Evolutionary conservation across 371 early-diverging fungal species (phyloP), one percentile per base, ranked within the genome.

Genomic region (Umbelopsis sp.): DNA sequence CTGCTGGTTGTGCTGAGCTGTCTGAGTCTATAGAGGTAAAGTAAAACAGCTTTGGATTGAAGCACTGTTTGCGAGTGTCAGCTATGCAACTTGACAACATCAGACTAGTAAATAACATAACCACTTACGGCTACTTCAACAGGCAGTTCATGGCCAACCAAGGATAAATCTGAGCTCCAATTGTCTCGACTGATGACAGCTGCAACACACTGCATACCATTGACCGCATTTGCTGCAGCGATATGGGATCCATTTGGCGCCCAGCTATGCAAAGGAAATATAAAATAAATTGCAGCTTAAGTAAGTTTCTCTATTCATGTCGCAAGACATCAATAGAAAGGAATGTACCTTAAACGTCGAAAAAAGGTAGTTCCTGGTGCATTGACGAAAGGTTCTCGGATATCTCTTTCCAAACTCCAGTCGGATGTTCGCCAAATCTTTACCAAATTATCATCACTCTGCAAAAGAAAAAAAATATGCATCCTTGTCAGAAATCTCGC

Each of bases 171-270:
- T 1, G 92, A 77, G 5, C 77, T 81, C 96, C 97, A 98, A 16
- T 85, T 84, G 37, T 91, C 90, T 63, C 97, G 76, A 18, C 82
- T 76, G 20, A 98, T 86, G 8, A 97, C 81, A 0, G 96, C 92
- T 0, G 96, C 95, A 22, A 95, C 89, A 35, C 95, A 93, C 64
- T 91, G 86, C 44, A 81, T 78, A 18, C 93, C 93, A 66, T 92
- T 95, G 67, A 93, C 93, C 0, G 96, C 97, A 75, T 97, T 96
- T 35, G 96, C 94, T 10, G 96, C 87, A 0, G 91, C 95, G 16
- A 99, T 80, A 72, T 91, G 92, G 29, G 88, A 87, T 14, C 97
- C 99, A 69, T 97, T 97, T 0, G 99, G 98, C 16, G 96, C 91
- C 99, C 99, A 99, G 70, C 95, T 90, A 63, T 5, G 51, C 18